These are phyloP conservation scores for Pilaira anomala DNA, from an alignment of 192 early-diverging fungal species.

Conservation along the genomic window DNA sequence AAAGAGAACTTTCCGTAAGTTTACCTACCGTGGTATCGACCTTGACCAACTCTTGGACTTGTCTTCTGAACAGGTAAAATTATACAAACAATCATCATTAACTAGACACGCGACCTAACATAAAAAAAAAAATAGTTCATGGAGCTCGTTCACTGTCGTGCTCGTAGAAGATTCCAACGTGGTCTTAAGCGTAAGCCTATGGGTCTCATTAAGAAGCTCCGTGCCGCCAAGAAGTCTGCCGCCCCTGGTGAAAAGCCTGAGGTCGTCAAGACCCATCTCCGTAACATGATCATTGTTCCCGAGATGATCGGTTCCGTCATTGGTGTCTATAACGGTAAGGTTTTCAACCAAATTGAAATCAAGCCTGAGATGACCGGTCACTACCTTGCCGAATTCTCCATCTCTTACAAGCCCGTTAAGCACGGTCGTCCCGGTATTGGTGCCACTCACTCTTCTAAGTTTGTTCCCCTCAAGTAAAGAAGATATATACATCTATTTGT, in stretches of 20 bases:
- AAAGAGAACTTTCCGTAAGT: slow-evolving; percentile 98
- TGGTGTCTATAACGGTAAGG: slow-evolving; percentile 99
- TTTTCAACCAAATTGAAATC: slow-evolving; percentile 99
- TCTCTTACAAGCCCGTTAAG: slow-evolving; percentile 98
- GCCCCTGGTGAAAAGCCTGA: slow-evolving; percentile 89
- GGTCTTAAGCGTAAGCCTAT: slow-evolving; percentile 99
- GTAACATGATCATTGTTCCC: slow-evolving; percentile 99
- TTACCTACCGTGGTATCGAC: slow-evolving; percentile 97
- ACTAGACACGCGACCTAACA: neutral
- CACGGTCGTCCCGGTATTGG: slow-evolving; percentile 99
- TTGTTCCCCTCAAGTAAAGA: slow-evolving; percentile 82
- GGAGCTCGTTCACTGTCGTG: slow-evolving; percentile 91
- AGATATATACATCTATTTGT: neutral
- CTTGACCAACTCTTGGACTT: slow-evolving; percentile 95
- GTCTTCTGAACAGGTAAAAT: slow-evolving; percentile 71
- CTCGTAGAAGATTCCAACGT: slow-evolving; percentile 97
- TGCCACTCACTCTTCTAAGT: slow-evolving; percentile 96
- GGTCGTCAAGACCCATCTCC: slow-evolving; percentile 96
- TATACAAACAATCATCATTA: neutral
- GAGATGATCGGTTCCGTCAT: slow-evolving; percentile 98
- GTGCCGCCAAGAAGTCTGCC: slow-evolving; percentile 94
- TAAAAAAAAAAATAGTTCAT: slow-evolving; percentile 61
- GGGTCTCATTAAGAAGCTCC: slow-evolving; percentile 99
- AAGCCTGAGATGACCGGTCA: slow-evolving; percentile 49
- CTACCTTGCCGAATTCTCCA: slow-evolving; percentile 43